Conservation (phyloP, 1,139 yeast species). For the Yamadazyma friedrichii region DNA sequence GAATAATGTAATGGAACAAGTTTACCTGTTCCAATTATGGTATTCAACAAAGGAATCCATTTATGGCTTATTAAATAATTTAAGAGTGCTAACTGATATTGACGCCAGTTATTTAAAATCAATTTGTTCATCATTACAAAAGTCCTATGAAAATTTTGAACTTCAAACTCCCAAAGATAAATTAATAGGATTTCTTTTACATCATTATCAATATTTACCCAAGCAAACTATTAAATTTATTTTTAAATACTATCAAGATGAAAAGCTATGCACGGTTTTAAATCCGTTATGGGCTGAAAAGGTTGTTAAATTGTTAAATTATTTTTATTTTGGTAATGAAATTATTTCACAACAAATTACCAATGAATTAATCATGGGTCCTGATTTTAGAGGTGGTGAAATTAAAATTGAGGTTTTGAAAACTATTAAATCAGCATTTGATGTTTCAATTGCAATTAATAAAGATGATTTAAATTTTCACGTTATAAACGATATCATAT, state of each 20-base stretch:
- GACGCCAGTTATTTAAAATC: conserved; percentile 35
- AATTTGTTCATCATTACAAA: conserved; percentile 36
- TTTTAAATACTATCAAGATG: conserved; percentile 47
- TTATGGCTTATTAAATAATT: conserved; percentile 27
- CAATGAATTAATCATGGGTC: conserved; percentile 1
- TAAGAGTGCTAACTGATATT: conserved; percentile 27
- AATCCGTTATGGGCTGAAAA: conserved; percentile 53
- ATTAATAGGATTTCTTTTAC: conserved; percentile 43
- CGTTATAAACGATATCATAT: conserved; percentile 28
- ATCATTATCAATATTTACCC: conserved; percentile 35
- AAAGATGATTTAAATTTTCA: conserved; percentile 25
- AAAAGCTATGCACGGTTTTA: conserved; percentile 54
- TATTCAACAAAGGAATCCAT: conserved; percentile 44
- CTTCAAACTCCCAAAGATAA: conserved; percentile 46
- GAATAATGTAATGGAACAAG: conserved; percentile 13
- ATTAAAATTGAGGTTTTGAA: conserved; percentile 42
- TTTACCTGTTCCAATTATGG: conserved; percentile 50
- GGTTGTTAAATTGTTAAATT: conserved; percentile 41
- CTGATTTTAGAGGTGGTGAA: conserved; percentile 13
- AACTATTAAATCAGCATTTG: conserved; percentile 43
- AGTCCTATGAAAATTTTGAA: conserved; percentile 33
- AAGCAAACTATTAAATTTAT: conserved; percentile 39
- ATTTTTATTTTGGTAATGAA: conserved; percentile 37
- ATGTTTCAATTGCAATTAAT: conserved; percentile 31
- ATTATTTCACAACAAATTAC: neutral